Evolutionary conservation across 78 protist species (phyloP).

Genomic region (Dictyostelium firmibasis): DNA sequence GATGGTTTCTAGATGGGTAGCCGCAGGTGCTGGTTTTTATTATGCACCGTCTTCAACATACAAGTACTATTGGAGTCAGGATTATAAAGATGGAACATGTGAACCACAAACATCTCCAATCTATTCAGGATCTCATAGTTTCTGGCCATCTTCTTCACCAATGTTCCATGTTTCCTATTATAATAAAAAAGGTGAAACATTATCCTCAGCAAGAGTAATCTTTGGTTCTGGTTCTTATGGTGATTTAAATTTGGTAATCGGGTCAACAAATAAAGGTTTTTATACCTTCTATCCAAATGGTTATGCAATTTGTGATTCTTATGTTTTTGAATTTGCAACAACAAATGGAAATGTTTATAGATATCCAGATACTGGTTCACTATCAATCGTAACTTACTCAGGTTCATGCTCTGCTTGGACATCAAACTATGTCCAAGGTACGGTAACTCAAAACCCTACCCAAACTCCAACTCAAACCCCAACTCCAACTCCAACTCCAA

Average conservation of each 20-base stretch:
- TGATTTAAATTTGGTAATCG: neutral
- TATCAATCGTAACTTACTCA: neutral
- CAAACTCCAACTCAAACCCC: neutral
- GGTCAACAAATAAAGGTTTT: neutral
- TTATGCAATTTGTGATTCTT: neutral
- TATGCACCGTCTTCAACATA: neutral
- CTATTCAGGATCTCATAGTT: conserved; percentile 14
- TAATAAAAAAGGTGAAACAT: neutral
- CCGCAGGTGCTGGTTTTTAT: conserved; percentile 19
- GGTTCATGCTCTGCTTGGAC: conserved; percentile 27
- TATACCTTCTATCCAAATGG: neutral
- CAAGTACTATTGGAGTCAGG: conserved; percentile 42
- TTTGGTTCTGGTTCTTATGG: neutral
- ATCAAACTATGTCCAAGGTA: neutral
- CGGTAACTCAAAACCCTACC: neutral
- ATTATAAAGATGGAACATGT: neutral
- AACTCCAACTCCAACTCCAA: neutral
- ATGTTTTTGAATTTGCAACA: conserved; percentile 8
- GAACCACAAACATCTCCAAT: conserved; percentile 3
- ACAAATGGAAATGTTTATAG: neutral
- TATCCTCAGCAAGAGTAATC: neutral
- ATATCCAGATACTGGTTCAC: conserved; percentile 56
- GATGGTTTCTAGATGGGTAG: neutral
- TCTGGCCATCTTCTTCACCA: neutral
- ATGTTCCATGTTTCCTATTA: neutral